Conservation (phyloP, 345 rosid species). For the Microthlaspi erraticum region DNA sequence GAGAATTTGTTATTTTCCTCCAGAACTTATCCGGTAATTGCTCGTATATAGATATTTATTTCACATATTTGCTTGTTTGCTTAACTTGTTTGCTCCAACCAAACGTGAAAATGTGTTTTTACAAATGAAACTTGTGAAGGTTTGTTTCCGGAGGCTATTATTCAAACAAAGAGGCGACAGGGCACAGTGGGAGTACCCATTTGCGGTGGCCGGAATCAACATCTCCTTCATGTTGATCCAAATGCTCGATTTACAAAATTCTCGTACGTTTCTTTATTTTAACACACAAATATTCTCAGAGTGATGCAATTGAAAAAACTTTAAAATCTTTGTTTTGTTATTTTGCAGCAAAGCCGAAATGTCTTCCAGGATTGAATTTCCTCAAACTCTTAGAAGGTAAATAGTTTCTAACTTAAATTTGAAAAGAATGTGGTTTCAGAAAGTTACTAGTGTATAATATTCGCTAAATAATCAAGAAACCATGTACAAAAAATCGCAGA, state of each 20-base stretch:
- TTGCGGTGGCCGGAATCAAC: constrained; percentile 98
- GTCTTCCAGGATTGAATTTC: constrained; percentile 76
- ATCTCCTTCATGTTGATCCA: constrained; percentile 91
- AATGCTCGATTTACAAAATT: constrained; percentile 86
- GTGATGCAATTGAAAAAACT: no score
- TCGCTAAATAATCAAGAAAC: not conserved
- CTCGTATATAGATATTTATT: not conserved
- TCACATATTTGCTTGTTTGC: not conserved
- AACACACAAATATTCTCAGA: no score
- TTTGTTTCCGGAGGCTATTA: constrained; percentile 90
- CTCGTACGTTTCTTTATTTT: constrained; percentile 42
- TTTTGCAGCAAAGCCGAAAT: constrained; percentile 75
- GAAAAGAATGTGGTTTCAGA: not conserved
- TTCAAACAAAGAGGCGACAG: constrained; percentile 82
- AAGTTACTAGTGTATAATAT: constrained; percentile 1
- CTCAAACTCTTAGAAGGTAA: constrained; percentile 88
- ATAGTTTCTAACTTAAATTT: not conserved
- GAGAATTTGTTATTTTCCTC: constrained; percentile 92
- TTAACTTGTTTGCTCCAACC: not conserved
- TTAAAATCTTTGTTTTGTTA: not conserved
- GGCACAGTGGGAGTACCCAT: constrained; percentile 97
- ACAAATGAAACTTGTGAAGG: constrained; percentile 73
- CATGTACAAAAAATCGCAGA: constrained; percentile 53
- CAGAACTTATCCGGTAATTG: constrained; percentile 76
- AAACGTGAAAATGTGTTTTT: constrained; percentile 49